Percentiles rank a stretch among this genome's conserved stretches.
phyloP scores from a whole-genome alignment of 1,284 basidiomycete genomes.

The Puccinia coronata region DNA sequence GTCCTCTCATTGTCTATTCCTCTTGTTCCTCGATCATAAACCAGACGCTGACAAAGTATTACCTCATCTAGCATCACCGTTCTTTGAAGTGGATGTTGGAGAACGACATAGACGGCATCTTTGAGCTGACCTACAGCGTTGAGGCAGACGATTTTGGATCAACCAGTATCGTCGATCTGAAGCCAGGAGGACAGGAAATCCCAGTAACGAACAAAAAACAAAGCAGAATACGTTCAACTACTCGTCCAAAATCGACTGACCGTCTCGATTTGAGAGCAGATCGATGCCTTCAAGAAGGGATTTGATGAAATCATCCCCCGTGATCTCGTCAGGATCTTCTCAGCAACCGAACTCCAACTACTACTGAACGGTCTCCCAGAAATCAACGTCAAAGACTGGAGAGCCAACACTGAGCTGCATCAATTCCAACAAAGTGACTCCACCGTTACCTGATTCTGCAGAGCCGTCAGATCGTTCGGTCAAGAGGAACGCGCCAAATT shows the following conservation, averaged over 20 bases:
- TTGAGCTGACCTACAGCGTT: too few species aligned
- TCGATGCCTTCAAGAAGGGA: slow-evolving; percentile 75
- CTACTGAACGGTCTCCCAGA: slow-evolving; percentile 70
- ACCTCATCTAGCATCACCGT: slow-evolving; percentile 40
- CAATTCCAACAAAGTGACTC: slow-evolving; percentile 66
- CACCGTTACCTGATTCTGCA: slow-evolving; percentile 98
- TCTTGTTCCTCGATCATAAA: background rate
- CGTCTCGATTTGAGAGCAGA: slow-evolving; percentile 96
- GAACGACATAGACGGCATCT: too few species aligned
- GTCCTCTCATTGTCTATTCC: too few species aligned
- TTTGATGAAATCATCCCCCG: too few species aligned
- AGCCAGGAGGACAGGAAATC: too few species aligned
- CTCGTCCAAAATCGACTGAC: too few species aligned
- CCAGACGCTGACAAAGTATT: background rate
- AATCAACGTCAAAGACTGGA: slow-evolving; percentile 97
- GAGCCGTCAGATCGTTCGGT: slow-evolving; percentile 94
- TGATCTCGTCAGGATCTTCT: too few species aligned
- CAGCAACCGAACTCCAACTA: slow-evolving; percentile 44
- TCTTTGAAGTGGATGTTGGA: too few species aligned
- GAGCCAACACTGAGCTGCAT: slow-evolving; percentile 75
- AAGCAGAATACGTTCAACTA: slow-evolving; percentile 90
- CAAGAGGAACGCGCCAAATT: slow-evolving; percentile 89
- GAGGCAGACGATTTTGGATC: slow-evolving; percentile 88
- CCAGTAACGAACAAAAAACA: slow-evolving; percentile 91
- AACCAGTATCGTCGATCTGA: slow-evolving; percentile 80